These are phyloP conservation scores for Myrica gale DNA, from an alignment of 306 rosid species.

Conservation along the genomic window DNA sequence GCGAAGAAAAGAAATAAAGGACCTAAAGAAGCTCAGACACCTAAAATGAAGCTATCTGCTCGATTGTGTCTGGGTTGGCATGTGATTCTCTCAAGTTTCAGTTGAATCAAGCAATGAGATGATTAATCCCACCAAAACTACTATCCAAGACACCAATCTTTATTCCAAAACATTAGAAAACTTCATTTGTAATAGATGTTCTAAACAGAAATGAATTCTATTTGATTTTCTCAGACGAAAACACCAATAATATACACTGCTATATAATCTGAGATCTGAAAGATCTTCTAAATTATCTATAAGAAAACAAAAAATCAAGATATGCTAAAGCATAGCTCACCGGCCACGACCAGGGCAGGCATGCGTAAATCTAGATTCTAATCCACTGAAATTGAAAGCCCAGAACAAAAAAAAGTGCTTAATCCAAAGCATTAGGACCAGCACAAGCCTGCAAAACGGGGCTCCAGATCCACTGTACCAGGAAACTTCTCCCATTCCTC, in stretches of 20 bases:
- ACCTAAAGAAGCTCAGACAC: no score
- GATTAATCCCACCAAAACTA: neutral
- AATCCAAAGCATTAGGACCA: slow-evolving; percentile 85
- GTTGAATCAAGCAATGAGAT: neutral
- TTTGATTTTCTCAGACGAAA: neutral
- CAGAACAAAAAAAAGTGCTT: neutral
- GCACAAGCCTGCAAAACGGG: slow-evolving; percentile 79
- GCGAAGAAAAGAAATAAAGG: no score
- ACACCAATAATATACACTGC: neutral
- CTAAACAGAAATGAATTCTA: neutral
- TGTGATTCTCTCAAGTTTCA: no score
- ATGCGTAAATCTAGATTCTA: neutral
- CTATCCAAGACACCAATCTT: neutral
- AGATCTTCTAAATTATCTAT: neutral
- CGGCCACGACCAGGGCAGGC: neutral
- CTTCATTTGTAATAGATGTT: no score
- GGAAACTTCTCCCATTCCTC: slow-evolving; percentile 52
- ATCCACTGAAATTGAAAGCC: neutral
- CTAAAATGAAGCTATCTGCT: no score
- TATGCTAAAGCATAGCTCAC: slow-evolving; percentile 32
- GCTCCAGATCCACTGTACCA: slow-evolving; percentile 93
- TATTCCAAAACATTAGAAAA: neutral
- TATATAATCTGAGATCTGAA: slow-evolving; percentile 20
- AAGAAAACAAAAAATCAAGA: neutral
- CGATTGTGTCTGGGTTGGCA: no score